Evolutionary conservation across 192 early-diverging fungal species (phyloP).

Genomic region (Piromyces sp.): DNA sequence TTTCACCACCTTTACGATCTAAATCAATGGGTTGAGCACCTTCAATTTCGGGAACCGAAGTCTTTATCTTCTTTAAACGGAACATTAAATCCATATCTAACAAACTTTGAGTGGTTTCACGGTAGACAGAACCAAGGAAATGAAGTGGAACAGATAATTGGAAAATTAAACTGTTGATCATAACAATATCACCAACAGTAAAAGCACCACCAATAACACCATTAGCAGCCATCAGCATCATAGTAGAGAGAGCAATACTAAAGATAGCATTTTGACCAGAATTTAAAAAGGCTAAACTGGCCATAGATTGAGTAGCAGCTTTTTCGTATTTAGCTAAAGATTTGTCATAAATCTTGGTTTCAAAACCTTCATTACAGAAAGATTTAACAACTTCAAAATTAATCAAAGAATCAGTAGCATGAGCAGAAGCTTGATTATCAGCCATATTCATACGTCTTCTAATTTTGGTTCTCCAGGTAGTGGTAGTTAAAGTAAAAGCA

Average conservation of each 20-base stretch:
- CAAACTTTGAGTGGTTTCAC: constrained; percentile 84
- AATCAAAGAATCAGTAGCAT: constrained; percentile 86
- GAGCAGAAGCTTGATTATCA: constrained; percentile 85
- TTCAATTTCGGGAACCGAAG: constrained; percentile 16
- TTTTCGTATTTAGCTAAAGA: constrained; percentile 80
- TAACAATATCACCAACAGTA: constrained; percentile 93
- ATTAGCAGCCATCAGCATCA: constrained; percentile 93
- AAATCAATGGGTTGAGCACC: constrained; percentile 12
- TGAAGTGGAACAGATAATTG: constrained; percentile 93
- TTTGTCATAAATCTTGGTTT: constrained; percentile 72
- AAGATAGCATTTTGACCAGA: constrained; percentile 93
- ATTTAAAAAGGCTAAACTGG: constrained; percentile 78
- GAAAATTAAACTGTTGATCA: constrained; percentile 97
- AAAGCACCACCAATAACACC: constrained; percentile 61
- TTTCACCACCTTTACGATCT: constrained; percentile 30
- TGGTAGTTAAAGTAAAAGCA: constrained; percentile 45
- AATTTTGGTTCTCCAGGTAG: constrained; percentile 65
- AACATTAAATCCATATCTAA: constrained; percentile 98
- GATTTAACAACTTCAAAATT: constrained; percentile 97
- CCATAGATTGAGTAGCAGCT: constrained; percentile 78
- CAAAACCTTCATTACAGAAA: constrained; percentile 86
- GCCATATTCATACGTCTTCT: constrained; percentile 85
- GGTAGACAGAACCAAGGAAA: constrained; percentile 93
- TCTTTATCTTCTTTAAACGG: constrained; percentile 44
- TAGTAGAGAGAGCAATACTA: constrained; percentile 69